Evolutionary conservation across 1,139 yeast genomes (phyloP).

Genomic region (Saccharomycopsis phalli): DNA sequence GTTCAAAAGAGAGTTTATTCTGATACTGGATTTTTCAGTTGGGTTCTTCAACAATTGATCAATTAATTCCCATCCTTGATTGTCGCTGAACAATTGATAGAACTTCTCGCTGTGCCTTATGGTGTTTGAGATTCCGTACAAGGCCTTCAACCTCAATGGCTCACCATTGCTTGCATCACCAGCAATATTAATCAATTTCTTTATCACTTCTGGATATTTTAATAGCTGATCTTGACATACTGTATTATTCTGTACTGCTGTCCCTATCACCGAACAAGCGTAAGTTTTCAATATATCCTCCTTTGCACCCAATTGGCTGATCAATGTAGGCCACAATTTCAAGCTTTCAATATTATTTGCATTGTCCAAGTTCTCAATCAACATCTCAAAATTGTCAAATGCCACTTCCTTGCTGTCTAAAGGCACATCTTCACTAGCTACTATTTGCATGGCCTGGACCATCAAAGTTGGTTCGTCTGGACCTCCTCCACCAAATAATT

Average conservation of each 20-base stretch:
- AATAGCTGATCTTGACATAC: slow-evolving; percentile 59
- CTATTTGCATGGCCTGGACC: slow-evolving; percentile 63
- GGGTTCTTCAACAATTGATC: slow-evolving; percentile 27
- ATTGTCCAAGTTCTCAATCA: slow-evolving; percentile 87
- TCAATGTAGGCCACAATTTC: slow-evolving; percentile 68
- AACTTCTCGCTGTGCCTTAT: slow-evolving; percentile 63
- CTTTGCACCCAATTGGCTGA: slow-evolving; percentile 40
- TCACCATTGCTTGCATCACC: slow-evolving; percentile 23
- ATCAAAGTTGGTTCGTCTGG: slow-evolving; percentile 82
- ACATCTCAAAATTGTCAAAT: slow-evolving; percentile 86
- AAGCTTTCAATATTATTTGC: slow-evolving; percentile 86
- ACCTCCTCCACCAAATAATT: slow-evolving; percentile 59
- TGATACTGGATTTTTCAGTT: slow-evolving; percentile 23
- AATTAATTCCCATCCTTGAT: slow-evolving; percentile 55
- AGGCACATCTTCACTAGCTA: slow-evolving; percentile 52
- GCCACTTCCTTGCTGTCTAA: slow-evolving; percentile 64
- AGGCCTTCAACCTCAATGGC: slow-evolving; percentile 41
- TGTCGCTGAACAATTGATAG: slow-evolving; percentile 43
- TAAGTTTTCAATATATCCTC: slow-evolving; percentile 42
- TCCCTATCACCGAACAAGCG: slow-evolving; percentile 73
- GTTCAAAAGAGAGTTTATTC: slow-evolving; percentile 13
- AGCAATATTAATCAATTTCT: slow-evolving; percentile 37
- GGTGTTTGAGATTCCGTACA: slow-evolving; percentile 69
- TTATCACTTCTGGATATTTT: slow-evolving; percentile 42
- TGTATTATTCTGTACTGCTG: slow-evolving; percentile 87